Evolutionary conservation across 495 filamentous ascomycete genomes (phyloP), one percentile per base, ranked within the genome.

Genomic region (Rhypophila decipiens): DNA sequence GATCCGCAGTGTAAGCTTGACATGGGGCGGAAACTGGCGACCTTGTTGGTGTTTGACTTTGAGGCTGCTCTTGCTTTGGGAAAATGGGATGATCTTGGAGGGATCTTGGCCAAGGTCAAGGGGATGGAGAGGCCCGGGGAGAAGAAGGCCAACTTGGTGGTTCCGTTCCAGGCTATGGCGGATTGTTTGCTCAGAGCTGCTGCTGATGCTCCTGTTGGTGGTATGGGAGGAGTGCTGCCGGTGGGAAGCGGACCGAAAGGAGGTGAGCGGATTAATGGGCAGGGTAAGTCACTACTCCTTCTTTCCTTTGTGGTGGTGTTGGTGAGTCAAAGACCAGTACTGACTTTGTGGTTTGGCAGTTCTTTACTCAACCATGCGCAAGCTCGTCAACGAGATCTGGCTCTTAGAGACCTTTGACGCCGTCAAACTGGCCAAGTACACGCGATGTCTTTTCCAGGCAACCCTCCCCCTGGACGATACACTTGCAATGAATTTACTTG

Each of bases 31-130:
- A 88, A 85, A 54, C 73, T 87, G 44, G 70, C 76, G 27, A 73
- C 74, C 18, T 65, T 91, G 10, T 61, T 88, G 4, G 75, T 79
- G 1, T 85, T 87, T 55, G 82, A 89, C 50, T 84, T 93, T 52
- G 88, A 93, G 67, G 84, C 79, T n/a, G 76, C 80, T 10, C 66
- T 81, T 19, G 68, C 70, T 15, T 66, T 95, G 4, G 76, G 81
- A 51, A 65, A 76, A 15, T 91, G 85, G 86, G 77, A 84, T 49
- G 71, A 70, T 42, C 61, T 90, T n/a, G 70, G 73, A 24, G 61
- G 65, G 4, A 74, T 87, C 10, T 72, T 90, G 24, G 68, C 83
- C 36, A 78, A 74, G 52, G 68, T 73, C 2, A 31, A 13, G 27
- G 13, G 27, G 7, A 60, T 60, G 13, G n/a, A n/a, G n/a, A 78